phyloP scores from a whole-genome alignment of 169 alveolate genomes.

The Plasmodium knowlesi region DNA sequence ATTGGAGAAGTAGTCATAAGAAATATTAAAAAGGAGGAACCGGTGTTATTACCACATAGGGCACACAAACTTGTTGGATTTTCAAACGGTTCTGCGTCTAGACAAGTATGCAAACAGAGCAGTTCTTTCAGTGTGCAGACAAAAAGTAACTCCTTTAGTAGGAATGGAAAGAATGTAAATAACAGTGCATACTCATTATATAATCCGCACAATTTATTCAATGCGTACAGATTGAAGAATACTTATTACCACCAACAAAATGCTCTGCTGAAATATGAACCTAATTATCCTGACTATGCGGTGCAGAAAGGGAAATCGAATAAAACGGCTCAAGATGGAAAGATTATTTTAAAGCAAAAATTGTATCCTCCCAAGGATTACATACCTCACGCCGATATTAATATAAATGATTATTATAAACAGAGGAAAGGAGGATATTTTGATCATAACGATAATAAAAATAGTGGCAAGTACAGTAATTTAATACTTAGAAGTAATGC shows the following conservation, averaged over 20 bases:
- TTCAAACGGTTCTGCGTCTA: neutral
- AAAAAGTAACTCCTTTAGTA: neutral
- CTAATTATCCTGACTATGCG: neutral
- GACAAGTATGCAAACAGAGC: neutral
- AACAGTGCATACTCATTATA: neutral
- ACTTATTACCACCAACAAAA: neutral
- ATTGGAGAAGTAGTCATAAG: neutral
- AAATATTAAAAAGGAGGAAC: slow-evolving; percentile 10
- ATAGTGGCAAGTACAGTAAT: neutral
- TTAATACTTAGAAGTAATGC: neutral
- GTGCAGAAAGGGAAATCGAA: neutral
- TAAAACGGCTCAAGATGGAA: neutral
- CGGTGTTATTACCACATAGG: neutral
- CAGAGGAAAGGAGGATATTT: neutral
- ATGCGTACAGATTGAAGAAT: slow-evolving; percentile 1
- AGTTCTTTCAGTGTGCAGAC: too few species aligned
- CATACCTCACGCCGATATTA: slow-evolving; percentile 3
- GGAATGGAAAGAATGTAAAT: slow-evolving; percentile 4
- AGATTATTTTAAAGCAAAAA: neutral
- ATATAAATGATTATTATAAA: neutral
- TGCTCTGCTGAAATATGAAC: neutral
- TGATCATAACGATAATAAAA: neutral
- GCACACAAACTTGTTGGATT: neutral
- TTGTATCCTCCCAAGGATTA: neutral
- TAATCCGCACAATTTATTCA: neutral